These are phyloP conservation scores for Venturia oleaginea DNA, from an alignment of 2,329 filamentous ascomycete species.

Conservation along the genomic window DNA sequence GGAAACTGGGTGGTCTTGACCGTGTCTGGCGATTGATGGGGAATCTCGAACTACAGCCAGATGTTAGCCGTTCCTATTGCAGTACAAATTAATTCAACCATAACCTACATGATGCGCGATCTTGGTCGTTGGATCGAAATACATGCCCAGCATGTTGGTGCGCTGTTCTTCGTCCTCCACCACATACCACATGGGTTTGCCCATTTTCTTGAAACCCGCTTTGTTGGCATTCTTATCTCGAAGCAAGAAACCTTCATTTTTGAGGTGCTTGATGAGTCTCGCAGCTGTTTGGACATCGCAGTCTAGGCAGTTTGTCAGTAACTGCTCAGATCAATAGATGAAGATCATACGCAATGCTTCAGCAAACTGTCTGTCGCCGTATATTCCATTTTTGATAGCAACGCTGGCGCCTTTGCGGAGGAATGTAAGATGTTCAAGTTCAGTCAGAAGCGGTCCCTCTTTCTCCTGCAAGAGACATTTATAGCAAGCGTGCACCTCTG, in stretches of 20 bases:
- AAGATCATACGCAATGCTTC: conserved; percentile 17
- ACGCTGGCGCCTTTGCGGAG: conserved; percentile 18
- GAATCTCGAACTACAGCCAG: conserved; percentile 5
- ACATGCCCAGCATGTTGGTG: conserved; percentile 16
- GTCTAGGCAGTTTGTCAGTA: conserved; percentile 14
- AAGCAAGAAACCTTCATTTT: conserved; percentile 15
- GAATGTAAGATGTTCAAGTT: conserved; percentile 18
- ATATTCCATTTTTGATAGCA: conserved; percentile 18
- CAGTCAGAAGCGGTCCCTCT: conserved; percentile 14
- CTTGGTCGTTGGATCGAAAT: conserved; percentile 20
- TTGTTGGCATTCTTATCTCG: conserved; percentile 12
- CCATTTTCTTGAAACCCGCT: conserved; percentile 12
- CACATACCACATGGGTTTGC: conserved; percentile 12
- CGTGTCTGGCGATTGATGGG: background rate
- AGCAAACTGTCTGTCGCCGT: conserved; percentile 17
- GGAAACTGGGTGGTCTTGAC: conserved; percentile 1
- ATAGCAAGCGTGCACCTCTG: conserved; percentile 37
- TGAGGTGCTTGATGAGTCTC: conserved; percentile 16
- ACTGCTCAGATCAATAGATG: background rate
- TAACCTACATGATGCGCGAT: conserved; percentile 20
- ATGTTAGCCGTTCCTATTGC: background rate
- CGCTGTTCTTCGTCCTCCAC: conserved; percentile 6
- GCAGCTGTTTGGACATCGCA: conserved; percentile 18
- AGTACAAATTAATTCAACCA: background rate
- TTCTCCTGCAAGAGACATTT: conserved; percentile 31